Conservation (phyloP, 768 basidiomycete genomes). For the Leccinum subgranulosum region DNA sequence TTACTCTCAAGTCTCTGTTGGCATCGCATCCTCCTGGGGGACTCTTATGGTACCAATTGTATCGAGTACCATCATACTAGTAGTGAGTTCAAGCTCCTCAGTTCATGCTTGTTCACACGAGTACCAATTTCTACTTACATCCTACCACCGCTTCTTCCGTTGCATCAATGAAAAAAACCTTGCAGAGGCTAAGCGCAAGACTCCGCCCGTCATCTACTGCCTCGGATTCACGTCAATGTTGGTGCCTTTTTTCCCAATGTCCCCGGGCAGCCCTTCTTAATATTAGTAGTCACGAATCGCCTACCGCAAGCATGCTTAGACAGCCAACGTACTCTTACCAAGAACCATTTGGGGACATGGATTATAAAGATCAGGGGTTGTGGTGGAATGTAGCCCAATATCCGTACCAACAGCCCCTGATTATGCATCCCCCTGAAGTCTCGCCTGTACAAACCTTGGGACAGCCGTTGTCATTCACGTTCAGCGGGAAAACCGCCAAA, state of each 20-base stretch:
- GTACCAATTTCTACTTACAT: background rate
- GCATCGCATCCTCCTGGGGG: background rate
- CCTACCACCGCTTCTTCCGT: background rate
- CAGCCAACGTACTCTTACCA: conserved; percentile 7
- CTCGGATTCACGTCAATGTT: background rate
- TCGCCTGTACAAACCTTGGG: conserved; percentile 20
- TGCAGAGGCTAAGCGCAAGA: background rate
- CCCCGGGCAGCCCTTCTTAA: background rate
- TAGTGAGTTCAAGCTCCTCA: conserved; percentile 7
- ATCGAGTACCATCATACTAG: background rate
- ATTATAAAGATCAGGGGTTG: conserved; percentile 19
- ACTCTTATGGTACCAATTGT: background rate
- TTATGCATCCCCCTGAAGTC: conserved; percentile 15
- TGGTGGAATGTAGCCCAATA: conserved; percentile 11
- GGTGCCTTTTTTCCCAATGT: background rate
- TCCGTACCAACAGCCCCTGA: conserved; percentile 11
- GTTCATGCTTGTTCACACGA: background rate
- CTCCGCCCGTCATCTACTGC: background rate
- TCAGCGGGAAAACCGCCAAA: conserved; percentile 28
- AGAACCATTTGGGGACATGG: conserved; percentile 6
- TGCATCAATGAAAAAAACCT: background rate
- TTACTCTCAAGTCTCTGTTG: background rate
- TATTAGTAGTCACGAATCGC: background rate
- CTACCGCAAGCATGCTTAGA: conserved; percentile 15
- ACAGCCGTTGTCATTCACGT: conserved; percentile 27